A percentile compares a stretch with the other conserved stretches of the same genome.
Evolutionary conservation across 2,329 filamentous ascomycete species (phyloP).

Genomic region (Calonectria hongkongensis): DNA sequence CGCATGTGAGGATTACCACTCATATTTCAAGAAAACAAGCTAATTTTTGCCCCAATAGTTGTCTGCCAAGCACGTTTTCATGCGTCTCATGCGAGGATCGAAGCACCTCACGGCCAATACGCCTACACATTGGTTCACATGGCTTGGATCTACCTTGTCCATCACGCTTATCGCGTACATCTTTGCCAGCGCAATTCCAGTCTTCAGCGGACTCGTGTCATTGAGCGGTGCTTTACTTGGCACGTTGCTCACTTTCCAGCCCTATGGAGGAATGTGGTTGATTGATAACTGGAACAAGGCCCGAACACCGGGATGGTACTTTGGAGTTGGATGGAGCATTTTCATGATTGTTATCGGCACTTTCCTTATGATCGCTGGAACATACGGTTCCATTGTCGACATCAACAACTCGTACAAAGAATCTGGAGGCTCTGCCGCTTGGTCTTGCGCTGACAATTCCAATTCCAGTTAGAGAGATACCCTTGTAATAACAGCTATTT

Average conservation of each 20-base stretch:
- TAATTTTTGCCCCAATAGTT: not conserved
- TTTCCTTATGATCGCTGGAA: constrained; percentile 31
- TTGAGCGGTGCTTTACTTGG: constrained; percentile 54
- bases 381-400: constrained; percentile 31
- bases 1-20: constrained; percentile 48
- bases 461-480: constrained; percentile 5
- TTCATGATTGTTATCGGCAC: constrained; percentile 23
- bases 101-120: constrained; percentile 54
- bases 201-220: constrained; percentile 47
- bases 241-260: constrained; percentile 53
- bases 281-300: constrained; percentile 62
- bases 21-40: not conserved
- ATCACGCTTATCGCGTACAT: constrained; percentile 50
- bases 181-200: constrained; percentile 39
- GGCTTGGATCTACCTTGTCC: constrained; percentile 53
- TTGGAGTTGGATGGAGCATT: constrained; percentile 26
- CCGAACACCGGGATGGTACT: not conserved
- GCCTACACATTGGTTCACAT: constrained; percentile 53
- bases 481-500: not conserved
- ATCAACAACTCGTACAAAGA: constrained; percentile 20
- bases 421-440: not conserved
- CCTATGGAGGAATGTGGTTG: constrained; percentile 64
- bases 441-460: constrained; percentile 31
- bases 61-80: constrained; percentile 53
- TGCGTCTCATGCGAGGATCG: constrained; percentile 53